Evolutionary conservation across 1,284 basidiomycete genomes (phyloP), one percentile per base, ranked within the genome.

Genomic region (Sporisorium scitamineum): DNA sequence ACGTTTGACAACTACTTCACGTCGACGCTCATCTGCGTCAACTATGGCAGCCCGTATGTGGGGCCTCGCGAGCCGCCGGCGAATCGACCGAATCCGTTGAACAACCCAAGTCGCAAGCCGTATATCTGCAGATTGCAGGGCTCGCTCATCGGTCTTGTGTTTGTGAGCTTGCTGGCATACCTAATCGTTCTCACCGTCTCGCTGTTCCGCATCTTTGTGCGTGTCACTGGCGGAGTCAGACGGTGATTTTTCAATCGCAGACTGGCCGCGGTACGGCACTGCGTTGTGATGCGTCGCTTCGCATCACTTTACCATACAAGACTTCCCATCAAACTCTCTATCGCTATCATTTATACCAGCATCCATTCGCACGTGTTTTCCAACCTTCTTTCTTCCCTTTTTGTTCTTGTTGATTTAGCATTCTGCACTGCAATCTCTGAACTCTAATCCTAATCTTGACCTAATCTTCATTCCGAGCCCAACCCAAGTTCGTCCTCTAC

Each of bases 1-100:
- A 90, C 90, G 64, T 93, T 95, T 85, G 93, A 96, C 88, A 94
- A 95, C 83, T 94, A 92, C 86, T 94, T 95, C 86, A 95, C 94
- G 4, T 93, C 93, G 31, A 87, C 90, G 29, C 89, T 95, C 61
- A 90, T 92, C 37, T 96, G 94, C 65, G 61, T 76, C 24, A 37
- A 61, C 11, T 59, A 61, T 22, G 65, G 60, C 22, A 80, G 73
- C 27, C 76, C 86, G 37, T 91, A 88, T 20, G 87, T 90, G 8
- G 85, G 91, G 89, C 82, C 80, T 89, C 65, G 85, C 92, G 18
- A 88, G 88, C 8, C 79, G 85, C 31, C 83, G 86, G 16, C 51
- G 16, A 69, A 54, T 44, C 60, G 32, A 60, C 45, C 60, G 5
- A 64, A 57, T 27, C 86, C 86, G 42, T 70, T 84, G 24, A 52